Evolutionary conservation across 2,329 filamentous ascomycete genomes (phyloP).

Genomic region (Colletotrichum karsti): DNA sequence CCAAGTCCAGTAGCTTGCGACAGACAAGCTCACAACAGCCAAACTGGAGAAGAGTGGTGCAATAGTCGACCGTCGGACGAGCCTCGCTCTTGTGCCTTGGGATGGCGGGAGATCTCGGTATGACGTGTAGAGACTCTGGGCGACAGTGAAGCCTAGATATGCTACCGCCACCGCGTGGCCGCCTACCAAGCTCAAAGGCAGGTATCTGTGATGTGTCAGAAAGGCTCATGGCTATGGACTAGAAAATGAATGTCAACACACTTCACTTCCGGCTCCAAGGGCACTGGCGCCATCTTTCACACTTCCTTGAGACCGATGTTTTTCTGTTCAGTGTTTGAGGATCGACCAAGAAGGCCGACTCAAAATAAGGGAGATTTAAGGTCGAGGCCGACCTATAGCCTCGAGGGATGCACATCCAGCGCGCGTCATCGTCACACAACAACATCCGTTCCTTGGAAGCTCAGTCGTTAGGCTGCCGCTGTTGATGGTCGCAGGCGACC

Average conservation of each 20-base stretch:
- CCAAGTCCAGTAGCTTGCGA: constrained; percentile 52
- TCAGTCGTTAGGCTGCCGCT: constrained; percentile 2
- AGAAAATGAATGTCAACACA: constrained; percentile 14
- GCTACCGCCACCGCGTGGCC: constrained; percentile 31
- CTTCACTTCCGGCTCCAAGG: constrained; percentile 33
- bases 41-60: constrained; percentile 50
- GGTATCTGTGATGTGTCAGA: constrained; percentile 28
- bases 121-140: constrained; percentile 33
- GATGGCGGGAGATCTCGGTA: constrained; percentile 40
- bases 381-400: neutral
- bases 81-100: constrained; percentile 43
- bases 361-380: neutral
- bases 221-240: neutral
- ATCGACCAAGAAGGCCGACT: neutral
- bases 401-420: neutral
- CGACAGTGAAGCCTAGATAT: constrained; percentile 32
- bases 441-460: constrained; percentile 17
- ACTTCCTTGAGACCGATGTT: neutral
- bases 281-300: constrained; percentile 37
- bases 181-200: constrained; percentile 26
- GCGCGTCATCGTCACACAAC: constrained; percentile 25
- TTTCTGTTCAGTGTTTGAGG: neutral
- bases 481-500: neutral
- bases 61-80: constrained; percentile 36
- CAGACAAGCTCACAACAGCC: constrained; percentile 52